These are phyloP conservation scores for Aspergillus nomiae DNA, from an alignment of 2,329 filamentous ascomycete genomes.

Conservation along the genomic window DNA sequence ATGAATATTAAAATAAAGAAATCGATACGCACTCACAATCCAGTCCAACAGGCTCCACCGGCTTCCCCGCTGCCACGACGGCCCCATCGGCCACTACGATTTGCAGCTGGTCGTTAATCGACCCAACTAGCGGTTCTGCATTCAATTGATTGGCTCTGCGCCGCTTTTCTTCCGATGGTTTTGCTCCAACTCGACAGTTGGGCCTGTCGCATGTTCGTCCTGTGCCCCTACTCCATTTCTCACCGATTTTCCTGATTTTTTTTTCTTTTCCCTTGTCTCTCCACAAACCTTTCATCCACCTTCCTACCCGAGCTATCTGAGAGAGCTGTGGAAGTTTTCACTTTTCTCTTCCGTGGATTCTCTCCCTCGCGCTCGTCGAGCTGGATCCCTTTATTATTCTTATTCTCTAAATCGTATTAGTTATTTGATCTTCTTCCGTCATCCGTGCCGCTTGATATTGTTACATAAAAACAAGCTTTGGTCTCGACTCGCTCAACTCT, in stretches of 20 bases:
- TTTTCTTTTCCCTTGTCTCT: conserved; percentile 5
- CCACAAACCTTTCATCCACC: conserved; percentile 4
- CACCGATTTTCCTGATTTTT: conserved; percentile 5
- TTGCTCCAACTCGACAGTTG: conserved; percentile 9
- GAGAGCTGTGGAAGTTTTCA: neutral
- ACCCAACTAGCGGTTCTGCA: conserved; percentile 14
- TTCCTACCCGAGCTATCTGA: neutral
- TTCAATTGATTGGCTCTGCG: conserved; percentile 17
- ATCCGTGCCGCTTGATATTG: neutral
- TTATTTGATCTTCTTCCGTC: neutral
- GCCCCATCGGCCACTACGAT: conserved; percentile 14
- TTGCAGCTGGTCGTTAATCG: conserved; percentile 11
- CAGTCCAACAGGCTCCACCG: conserved; percentile 3
- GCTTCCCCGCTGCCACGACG: conserved; percentile 25
- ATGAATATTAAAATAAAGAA: neutral
- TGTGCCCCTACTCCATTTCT: conserved; percentile 18
- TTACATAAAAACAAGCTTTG: neutral
- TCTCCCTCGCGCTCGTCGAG: neutral
- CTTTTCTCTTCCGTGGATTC: neutral
- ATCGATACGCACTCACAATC: neutral
- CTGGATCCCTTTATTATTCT: neutral
- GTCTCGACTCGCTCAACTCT: neutral
- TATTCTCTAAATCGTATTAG: neutral
- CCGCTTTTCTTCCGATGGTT: conserved; percentile 13
- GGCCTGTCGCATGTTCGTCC: conserved; percentile 17